Percentiles rank a stretch among this genome's conserved stretches.
Conservation (phyloP, 257 asterid genomes). For the Solanum ahanhuiri region DNA sequence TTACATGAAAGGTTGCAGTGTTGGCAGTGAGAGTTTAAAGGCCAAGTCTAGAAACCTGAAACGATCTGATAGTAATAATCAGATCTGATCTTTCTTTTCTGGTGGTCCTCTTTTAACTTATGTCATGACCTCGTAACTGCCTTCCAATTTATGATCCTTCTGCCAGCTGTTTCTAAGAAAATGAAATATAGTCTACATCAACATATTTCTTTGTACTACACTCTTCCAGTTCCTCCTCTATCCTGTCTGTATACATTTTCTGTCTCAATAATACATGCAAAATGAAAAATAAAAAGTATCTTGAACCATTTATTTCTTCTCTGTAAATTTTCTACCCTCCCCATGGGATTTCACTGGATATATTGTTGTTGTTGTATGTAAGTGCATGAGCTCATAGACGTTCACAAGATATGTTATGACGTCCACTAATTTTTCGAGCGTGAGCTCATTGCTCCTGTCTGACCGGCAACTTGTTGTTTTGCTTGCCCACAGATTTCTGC, state of each 20-base stretch:
- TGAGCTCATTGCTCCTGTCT: not conserved
- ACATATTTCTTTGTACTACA: not conserved
- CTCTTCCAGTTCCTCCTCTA: not conserved
- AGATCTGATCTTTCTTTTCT: not conserved
- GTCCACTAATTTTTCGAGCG: not conserved
- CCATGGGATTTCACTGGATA: not conserved
- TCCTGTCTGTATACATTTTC: not conserved
- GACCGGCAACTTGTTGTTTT: not conserved
- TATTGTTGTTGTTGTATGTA: not conserved
- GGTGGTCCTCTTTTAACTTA: conserved; percentile 26
- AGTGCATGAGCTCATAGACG: not conserved
- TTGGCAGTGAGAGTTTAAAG: not conserved
- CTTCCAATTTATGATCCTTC: conserved; percentile 19
- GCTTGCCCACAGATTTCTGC: not conserved
- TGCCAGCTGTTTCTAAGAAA: conserved; percentile 24
- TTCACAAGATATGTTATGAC: not conserved
- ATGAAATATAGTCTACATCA: not conserved
- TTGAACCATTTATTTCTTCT: not conserved
- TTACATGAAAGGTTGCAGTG: not conserved
- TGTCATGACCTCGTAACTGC: conserved; percentile 23
- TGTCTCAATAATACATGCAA: not conserved
- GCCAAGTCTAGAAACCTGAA: not conserved
- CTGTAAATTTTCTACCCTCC: not conserved
- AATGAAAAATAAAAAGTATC: not conserved
- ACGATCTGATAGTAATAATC: not conserved